Evolutionary conservation across 331 rosid species (phyloP), one percentile per base, ranked within the genome.

Genomic region (Prunus yedoensis): DNA sequence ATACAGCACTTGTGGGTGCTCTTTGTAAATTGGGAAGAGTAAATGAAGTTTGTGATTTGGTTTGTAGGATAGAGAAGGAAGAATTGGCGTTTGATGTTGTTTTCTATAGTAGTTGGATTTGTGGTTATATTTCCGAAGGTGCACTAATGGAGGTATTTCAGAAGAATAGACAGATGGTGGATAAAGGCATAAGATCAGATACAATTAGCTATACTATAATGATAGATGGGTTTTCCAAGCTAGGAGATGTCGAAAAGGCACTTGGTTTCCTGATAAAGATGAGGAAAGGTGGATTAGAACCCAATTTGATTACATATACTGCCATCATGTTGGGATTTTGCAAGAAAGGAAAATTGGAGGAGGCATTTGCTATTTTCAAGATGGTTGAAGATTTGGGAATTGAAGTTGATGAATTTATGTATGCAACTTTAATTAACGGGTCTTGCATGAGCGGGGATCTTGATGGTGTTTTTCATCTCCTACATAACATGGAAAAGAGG

Each of bases 371-470:
- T 60, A 79, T 94, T 84, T 87, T 86, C 16, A 82, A 83, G 68
- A 71, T 80, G 79, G 86, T 89, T 77, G 80, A 77, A 18, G 86
- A 81, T 74, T 71, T 81, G 84, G 89, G 83, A 74, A 77, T 90
- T 66, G 96, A 82, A 63, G 66, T 77, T 74, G 91, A 94, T 79
- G 99, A 94, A 50, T 89, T 89, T 82, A 81, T 90, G 82, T 89
- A 81, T 89, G 97, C 93, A 4, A 86, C 91, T 87, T 83, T 94
- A 78, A 86, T 92, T 74, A 76, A 90, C 21, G 96, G 96, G 46
- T 85, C 72, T 65, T 68, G 99, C 66, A 65, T 77, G 58, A 80
- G 52, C 16, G 96, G 97, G 52, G 87, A 86, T 88, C 89, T 90
- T 4, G 73, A 83, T 82, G 51, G 58, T 6, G 93, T 90, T 68